Evolutionary conservation across 106 monocot species (phyloP).

Genomic region (Ottelia alismoides): DNA sequence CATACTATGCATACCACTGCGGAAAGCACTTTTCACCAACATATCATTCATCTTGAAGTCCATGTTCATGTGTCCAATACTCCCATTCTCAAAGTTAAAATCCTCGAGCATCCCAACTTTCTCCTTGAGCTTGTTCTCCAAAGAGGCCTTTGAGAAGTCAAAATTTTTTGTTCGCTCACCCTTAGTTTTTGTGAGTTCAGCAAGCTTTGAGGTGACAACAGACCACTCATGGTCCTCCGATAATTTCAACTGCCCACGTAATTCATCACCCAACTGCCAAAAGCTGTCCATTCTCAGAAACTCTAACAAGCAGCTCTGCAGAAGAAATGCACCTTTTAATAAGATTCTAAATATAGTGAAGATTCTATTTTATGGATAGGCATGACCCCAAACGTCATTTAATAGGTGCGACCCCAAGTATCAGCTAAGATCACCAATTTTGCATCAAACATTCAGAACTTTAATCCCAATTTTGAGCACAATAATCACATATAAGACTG

Average conservation of each 20-base stretch:
- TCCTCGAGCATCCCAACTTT: slow-evolving; percentile 57
- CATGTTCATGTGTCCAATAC: slow-evolving; percentile 46
- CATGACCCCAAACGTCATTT: no score
- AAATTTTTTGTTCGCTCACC: slow-evolving; percentile 48
- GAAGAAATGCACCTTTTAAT: no score
- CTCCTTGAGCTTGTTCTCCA: slow-evolving; percentile 41
- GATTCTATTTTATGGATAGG: no score
- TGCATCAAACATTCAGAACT: no score
- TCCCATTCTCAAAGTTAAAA: slow-evolving; percentile 39
- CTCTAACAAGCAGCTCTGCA: no score
- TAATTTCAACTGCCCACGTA: slow-evolving; percentile 63
- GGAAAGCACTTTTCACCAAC: slow-evolving; percentile 29
- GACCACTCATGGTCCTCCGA: slow-evolving; percentile 77
- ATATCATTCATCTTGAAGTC: slow-evolving; percentile 62
- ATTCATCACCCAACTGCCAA: slow-evolving; percentile 78
- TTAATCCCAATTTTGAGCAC: no score
- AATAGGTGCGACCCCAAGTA: no score
- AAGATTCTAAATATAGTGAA: no score
- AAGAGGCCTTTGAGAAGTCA: slow-evolving; percentile 30
- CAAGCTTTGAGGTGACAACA: slow-evolving; percentile 65
- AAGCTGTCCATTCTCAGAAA: slow-evolving; percentile 49
- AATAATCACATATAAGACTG: no score
- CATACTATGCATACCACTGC: slow-evolving; percentile 27
- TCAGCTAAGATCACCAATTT: no score
- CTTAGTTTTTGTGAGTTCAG: slow-evolving; percentile 54